Evolutionary conservation across 495 filamentous ascomycete genomes (phyloP), one percentile per base, ranked within the genome.

Genomic region (Penicillium dipodomyicola): DNA sequence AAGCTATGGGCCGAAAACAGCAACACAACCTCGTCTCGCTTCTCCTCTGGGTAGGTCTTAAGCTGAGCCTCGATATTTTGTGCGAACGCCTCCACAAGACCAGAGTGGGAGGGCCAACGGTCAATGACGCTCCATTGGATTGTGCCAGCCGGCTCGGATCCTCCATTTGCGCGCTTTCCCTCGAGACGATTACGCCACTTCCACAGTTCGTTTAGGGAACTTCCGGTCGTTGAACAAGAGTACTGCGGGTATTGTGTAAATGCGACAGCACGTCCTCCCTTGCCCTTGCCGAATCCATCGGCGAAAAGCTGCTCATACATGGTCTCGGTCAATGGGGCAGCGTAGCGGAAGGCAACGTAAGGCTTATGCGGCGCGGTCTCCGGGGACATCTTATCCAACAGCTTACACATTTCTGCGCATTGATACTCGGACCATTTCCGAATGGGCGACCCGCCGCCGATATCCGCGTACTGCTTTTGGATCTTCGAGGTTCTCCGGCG

Each of bases 231-330:
- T 23, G 91, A 96, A 73, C 95, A 99, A n/a, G 89, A 94, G 69
- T 99, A 99, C 68, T 99, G 95, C 20, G 95, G 95, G 63, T 99
- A 99, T 69, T 99, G 95, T 4, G 94, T 96, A 71, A 97, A 99
- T 2, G 95, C 95, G 7, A 99, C 90, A 5, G 95, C 95, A 49
- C 95, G 84, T 1, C 92, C 92, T 12, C 91, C 91, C 57, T 84
- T 89, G 2, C 91, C 92, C 25, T 83, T 82, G 35, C 90, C 90
- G 63, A 99, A 92, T 0, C 95, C 95, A 73, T 99, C 95, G 23
- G 81, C 84, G 42, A 97, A 71, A 56, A 99, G 69, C 57, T 82
- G 78, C 25, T 80, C 77, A 67, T 97, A 97, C 83, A 89, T 95
- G 48, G 93, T 86, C 72, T 97, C 95, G 0, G 95, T 99, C 62